phyloP scores from a whole-genome alignment of 192 early-diverging fungal species.

The Borealophlyctis nickersoniae region DNA sequence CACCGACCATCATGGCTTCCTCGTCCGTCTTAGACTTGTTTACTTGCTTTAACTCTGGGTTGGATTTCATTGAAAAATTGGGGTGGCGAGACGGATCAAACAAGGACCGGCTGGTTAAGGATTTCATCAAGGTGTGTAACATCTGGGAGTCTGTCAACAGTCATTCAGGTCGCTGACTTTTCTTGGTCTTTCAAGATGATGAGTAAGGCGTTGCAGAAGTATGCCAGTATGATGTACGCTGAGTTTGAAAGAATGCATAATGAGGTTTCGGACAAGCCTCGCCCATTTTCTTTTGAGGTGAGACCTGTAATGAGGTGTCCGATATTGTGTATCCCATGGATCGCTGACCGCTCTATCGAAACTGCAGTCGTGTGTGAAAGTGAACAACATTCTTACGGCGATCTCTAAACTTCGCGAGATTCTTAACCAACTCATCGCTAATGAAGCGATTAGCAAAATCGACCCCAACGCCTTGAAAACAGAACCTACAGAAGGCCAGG shows the following conservation, averaged over 20 bases:
- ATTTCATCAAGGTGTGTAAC: constrained; percentile 59
- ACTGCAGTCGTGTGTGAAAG: constrained; percentile 46
- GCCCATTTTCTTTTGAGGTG: no score
- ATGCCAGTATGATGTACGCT: constrained; percentile 38
- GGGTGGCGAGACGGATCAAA: constrained; percentile 62
- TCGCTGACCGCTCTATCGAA: no score
- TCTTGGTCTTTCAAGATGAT: constrained; percentile 38
- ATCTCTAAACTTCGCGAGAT: constrained; percentile 30
- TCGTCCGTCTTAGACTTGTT: constrained; percentile 79
- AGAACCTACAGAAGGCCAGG: constrained; percentile 16
- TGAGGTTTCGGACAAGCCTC: no score
- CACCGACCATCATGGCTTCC: constrained; percentile 55
- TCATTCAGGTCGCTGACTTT: no score
- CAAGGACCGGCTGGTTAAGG: constrained; percentile 58
- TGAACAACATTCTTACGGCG: constrained; percentile 50
- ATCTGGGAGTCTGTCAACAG: no score
- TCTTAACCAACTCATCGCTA: constrained; percentile 26
- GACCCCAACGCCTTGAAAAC: constrained; percentile 18
- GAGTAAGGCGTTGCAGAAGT: constrained; percentile 61
- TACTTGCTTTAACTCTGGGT: constrained; percentile 67
- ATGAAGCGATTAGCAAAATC: constrained; percentile 13
- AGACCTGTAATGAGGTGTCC: constrained; percentile 20
- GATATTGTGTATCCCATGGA: no score
- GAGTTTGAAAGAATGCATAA: constrained; percentile 31
- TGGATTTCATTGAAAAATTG: constrained; percentile 67